These are phyloP conservation scores for Scutellaria galericulata DNA, from an alignment of 257 asterid species.

Conservation along the genomic window DNA sequence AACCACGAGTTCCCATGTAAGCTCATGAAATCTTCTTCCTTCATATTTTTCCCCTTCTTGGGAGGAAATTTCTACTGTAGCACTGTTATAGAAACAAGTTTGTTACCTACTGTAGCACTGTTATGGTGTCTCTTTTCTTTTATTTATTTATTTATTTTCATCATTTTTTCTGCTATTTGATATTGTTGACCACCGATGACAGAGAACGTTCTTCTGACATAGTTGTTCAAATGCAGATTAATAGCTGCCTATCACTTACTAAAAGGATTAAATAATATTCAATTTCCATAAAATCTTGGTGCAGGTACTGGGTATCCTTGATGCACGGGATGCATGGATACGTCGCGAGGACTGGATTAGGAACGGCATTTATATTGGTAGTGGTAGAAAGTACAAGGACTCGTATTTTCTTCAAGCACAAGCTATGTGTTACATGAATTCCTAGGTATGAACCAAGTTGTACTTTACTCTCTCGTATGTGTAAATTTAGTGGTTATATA, in stretches of 20 bases:
- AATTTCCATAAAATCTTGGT: slow-evolving; percentile 30
- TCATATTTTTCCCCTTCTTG: not conserved
- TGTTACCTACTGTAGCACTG: not conserved
- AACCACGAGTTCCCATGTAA: not conserved
- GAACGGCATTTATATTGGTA: slow-evolving; percentile 74
- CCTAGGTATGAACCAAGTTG: slow-evolving; percentile 43
- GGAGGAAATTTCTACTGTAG: slow-evolving; percentile 3
- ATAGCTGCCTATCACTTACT: not conserved
- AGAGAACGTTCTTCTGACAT: not conserved
- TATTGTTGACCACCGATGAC: not conserved
- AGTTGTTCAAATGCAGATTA: slow-evolving; percentile 16
- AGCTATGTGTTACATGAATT: slow-evolving; percentile 76
- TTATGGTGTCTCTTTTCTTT: not conserved
- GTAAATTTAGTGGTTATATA: not conserved
- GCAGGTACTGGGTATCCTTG: slow-evolving; percentile 89
- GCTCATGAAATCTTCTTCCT: not conserved
- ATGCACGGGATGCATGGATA: slow-evolving; percentile 93
- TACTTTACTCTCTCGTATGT: not conserved
- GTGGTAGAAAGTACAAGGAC: slow-evolving; percentile 91
- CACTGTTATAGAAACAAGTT: not conserved
- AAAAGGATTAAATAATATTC: not conserved
- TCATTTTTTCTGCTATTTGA: slow-evolving; percentile 10
- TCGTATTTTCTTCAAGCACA: slow-evolving; percentile 93
- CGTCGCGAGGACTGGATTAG: slow-evolving; percentile 90
- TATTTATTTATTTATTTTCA: not conserved